A percentile compares a stretch with the other conserved stretches of the same genome.
Conservation (phyloP, 2,329 filamentous ascomycete species). For the Penicillium italicum region DNA sequence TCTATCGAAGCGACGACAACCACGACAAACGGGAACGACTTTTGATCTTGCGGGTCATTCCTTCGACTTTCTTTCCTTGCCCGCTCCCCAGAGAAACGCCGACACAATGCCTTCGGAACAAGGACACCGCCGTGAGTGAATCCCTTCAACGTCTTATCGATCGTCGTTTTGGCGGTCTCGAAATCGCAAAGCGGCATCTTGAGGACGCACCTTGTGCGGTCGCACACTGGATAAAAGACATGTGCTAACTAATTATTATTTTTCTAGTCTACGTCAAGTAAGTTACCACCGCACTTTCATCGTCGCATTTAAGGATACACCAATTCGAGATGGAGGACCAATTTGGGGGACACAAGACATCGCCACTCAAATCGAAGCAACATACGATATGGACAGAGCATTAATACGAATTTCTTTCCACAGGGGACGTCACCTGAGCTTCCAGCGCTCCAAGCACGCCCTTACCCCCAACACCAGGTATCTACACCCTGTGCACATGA, state of each 20-base stretch:
- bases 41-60: constrained; percentile 37
- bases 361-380: constrained; percentile 3
- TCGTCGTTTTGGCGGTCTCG: constrained; percentile 11
- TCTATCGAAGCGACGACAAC: constrained; percentile 43
- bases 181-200: constrained; percentile 9
- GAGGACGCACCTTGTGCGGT: constrained; percentile 9
- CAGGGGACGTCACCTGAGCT: constrained; percentile 97
- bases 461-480: constrained; percentile 77
- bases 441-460: constrained; percentile 91
- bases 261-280: constrained; percentile 80
- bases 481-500: constrained; percentile 16
- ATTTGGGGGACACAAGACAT: constrained; percentile 15
- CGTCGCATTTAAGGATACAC: constrained; percentile 22
- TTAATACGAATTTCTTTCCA: constrained; percentile 37
- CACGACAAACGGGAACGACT: constrained; percentile 35
- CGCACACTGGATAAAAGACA: constrained; percentile 6
- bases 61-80: constrained; percentile 42
- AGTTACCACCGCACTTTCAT: constrained; percentile 48
- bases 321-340: constrained; percentile 15
- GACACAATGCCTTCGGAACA: constrained; percentile 84
- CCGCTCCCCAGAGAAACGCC: constrained; percentile 44
- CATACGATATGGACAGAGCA: constrained; percentile 21
- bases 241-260: constrained; percentile 31
- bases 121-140: constrained; percentile 79
- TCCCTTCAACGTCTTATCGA: constrained; percentile 17